These are phyloP conservation scores for Dendrocalamus latiflorus DNA, from an alignment of 202 grass and related monocot genomes.

Conservation along the genomic window DNA sequence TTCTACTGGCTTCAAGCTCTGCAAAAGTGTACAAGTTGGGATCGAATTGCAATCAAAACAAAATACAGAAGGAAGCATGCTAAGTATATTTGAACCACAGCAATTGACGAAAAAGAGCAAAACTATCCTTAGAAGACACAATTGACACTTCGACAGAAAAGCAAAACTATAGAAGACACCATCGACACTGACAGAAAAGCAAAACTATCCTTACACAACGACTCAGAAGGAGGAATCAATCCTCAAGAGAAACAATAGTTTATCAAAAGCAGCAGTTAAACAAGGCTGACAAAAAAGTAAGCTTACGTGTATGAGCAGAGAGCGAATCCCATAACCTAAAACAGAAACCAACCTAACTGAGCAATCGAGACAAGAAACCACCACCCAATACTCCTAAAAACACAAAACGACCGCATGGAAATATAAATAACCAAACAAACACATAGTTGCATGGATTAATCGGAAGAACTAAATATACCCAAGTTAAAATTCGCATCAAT, in stretches of 20 bases:
- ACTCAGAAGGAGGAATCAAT: neutral
- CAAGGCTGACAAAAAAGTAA: neutral
- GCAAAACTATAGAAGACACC: neutral
- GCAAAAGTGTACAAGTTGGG: neutral
- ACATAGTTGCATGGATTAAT: neutral
- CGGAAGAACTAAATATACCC: neutral
- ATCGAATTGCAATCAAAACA: neutral
- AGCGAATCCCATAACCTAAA: neutral
- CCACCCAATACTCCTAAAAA: neutral
- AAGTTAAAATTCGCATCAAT: neutral
- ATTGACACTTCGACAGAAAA: neutral
- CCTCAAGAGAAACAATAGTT: neutral
- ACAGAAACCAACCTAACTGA: neutral
- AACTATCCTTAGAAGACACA: neutral
- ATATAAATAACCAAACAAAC: neutral
- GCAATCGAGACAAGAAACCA: neutral
- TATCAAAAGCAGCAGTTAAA: neutral
- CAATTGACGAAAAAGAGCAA: neutral
- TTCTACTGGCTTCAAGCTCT: conserved; percentile 17
- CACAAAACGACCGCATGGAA: neutral
- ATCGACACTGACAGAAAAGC: neutral
- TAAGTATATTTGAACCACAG: neutral
- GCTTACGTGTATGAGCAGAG: neutral
- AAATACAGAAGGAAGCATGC: neutral
- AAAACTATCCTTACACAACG: neutral